Percentiles rank a stretch among this genome's conserved stretches.
Evolutionary conservation across 495 filamentous ascomycete genomes (phyloP).

Genomic region (Entonaema liquescens): DNA sequence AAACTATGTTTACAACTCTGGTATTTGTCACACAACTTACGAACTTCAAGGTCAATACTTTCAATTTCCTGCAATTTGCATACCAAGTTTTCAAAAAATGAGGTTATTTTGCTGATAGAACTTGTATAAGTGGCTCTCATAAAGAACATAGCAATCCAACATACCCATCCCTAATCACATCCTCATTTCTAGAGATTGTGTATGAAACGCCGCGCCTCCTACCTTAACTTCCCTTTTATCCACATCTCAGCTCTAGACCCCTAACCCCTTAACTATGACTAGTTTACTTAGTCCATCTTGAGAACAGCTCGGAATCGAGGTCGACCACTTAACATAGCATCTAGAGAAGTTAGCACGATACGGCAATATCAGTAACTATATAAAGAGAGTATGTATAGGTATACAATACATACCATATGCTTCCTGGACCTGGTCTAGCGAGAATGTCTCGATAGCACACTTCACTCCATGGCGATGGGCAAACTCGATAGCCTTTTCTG

Average conservation of each 20-base stretch:
- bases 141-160: not conserved
- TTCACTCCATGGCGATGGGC: constrained; percentile 62
- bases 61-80: not conserved
- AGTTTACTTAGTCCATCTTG: constrained; percentile 8
- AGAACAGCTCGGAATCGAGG: constrained; percentile 53
- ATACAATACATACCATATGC: constrained; percentile 41
- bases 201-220: not conserved
- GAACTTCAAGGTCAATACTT: not conserved
- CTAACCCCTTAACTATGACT: not conserved
- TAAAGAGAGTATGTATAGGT: not conserved
- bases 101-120: not conserved
- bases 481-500: constrained; percentile 70
- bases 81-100: not conserved
- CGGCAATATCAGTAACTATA: not conserved
- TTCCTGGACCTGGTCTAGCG: constrained; percentile 64
- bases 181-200: not conserved
- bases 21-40: not conserved
- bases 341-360: constrained; percentile 11
- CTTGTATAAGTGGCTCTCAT: not conserved
- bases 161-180: not conserved
- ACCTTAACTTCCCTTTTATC: not conserved
- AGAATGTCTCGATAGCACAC: constrained; percentile 69
- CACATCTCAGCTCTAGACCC: not conserved
- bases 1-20: not conserved
- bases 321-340: constrained; percentile 48